A percentile compares a stretch with the other conserved stretches of the same genome.
Evolutionary conservation across 192 early-diverging fungal genomes (phyloP).

Genomic region (Backusella luteola): DNA sequence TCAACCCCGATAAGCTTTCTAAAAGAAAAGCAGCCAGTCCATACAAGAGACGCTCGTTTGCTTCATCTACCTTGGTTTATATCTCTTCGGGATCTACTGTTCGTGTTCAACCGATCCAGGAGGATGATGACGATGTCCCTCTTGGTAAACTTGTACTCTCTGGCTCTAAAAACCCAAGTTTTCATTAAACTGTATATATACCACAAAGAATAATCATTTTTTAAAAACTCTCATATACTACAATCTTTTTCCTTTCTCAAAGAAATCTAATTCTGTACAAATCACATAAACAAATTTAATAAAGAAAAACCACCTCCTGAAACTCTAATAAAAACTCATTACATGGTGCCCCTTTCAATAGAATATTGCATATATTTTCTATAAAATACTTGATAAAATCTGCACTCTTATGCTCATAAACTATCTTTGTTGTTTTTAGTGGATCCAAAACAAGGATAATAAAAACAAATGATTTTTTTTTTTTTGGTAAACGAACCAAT

Average conservation of each 20-base stretch:
- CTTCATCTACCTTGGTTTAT: constrained; percentile 6
- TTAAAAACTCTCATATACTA: not conserved
- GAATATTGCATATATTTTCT: too few species aligned
- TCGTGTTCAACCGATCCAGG: not conserved
- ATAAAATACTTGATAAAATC: too few species aligned
- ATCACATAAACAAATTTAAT: not conserved
- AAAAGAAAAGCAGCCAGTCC: not conserved
- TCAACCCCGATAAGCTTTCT: not conserved
- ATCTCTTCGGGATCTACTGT: not conserved
- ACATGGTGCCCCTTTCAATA: too few species aligned
- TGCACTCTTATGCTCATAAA: too few species aligned
- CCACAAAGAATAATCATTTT: not conserved
- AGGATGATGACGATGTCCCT: constrained; percentile 15
- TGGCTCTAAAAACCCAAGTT: not conserved
- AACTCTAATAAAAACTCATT: not conserved
- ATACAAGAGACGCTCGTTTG: not conserved
- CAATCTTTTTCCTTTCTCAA: not conserved
- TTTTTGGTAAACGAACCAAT: too few species aligned
- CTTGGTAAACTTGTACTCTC: not conserved
- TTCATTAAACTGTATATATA: not conserved
- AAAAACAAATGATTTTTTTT: too few species aligned
- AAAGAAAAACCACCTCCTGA: not conserved
- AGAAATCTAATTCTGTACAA: not conserved
- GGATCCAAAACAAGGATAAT: too few species aligned
- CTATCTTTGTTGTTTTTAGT: too few species aligned